Evolutionary conservation across 192 early-diverging fungal species (phyloP).

Genomic region (Piromyces sp.): DNA sequence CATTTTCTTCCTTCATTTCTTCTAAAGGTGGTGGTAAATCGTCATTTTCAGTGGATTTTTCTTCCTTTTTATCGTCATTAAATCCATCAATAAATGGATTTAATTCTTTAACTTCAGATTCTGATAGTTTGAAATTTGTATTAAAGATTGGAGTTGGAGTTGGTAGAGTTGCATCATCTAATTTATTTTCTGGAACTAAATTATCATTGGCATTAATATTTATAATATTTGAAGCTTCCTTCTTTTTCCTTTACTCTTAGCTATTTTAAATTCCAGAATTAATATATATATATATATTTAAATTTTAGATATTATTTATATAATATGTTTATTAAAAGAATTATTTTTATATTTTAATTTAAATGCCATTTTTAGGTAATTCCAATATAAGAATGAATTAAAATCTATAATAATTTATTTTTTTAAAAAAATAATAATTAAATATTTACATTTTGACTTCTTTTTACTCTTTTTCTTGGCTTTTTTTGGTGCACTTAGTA

Average conservation of each 20-base stretch:
- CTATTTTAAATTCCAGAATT: background rate
- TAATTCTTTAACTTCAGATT: background rate
- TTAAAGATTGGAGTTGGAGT: background rate
- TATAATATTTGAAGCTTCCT: background rate
- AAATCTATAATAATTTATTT: no score
- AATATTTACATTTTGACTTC: background rate
- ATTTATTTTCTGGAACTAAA: background rate
- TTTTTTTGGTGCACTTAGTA: background rate
- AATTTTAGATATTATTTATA: no score
- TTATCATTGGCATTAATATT: background rate
- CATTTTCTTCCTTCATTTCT: background rate
- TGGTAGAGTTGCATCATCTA: background rate
- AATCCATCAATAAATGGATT: background rate
- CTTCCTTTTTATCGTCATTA: background rate
- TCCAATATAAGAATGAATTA: no score
- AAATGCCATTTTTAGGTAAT: no score
- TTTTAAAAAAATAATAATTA: background rate
- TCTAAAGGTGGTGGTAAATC: background rate
- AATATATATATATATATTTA: no score
- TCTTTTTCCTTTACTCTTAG: background rate
- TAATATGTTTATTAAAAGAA: no score
- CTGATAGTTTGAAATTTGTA: background rate
- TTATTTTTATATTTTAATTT: no score
- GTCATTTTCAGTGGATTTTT: background rate
- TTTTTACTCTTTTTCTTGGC: background rate